phyloP scores from a whole-genome alignment of 768 basidiomycete genomes.

The Lentinus tigrinus region DNA sequence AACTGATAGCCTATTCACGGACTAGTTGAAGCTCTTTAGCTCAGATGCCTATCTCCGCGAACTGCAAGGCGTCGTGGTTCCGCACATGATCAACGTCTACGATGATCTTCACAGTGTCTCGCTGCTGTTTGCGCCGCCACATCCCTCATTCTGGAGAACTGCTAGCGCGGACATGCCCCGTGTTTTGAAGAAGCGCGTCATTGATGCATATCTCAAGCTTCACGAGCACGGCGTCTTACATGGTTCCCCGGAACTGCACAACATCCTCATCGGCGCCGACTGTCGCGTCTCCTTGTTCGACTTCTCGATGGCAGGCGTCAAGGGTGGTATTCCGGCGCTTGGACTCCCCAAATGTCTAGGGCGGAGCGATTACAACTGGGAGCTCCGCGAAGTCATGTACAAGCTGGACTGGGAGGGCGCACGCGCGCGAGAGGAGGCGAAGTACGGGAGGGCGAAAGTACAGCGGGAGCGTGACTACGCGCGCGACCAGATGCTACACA shows the following conservation, averaged over 20 bases:
- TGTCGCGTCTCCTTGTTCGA: conserved; percentile 50
- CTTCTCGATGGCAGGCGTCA: conserved; percentile 44
- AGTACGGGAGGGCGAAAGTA: conserved; percentile 30
- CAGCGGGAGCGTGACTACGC: conserved; percentile 28
- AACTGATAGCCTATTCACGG: background rate
- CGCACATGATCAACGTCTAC: conserved; percentile 51
- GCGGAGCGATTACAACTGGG: conserved; percentile 42
- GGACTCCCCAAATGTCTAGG: conserved; percentile 35
- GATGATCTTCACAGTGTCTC: conserved; percentile 37
- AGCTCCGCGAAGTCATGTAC: conserved; percentile 57
- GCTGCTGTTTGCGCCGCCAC: conserved; percentile 54
- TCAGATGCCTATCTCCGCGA: conserved; percentile 42
- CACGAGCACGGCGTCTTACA: conserved; percentile 34
- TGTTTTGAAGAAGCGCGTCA: conserved; percentile 49
- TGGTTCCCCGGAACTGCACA: conserved; percentile 27
- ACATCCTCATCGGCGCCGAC: conserved; percentile 25
- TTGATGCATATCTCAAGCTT: conserved; percentile 48
- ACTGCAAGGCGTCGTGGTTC: conserved; percentile 54
- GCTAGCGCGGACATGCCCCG: conserved; percentile 57
- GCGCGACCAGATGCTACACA: conserved; percentile 18
- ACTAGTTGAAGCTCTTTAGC: conserved; percentile 53
- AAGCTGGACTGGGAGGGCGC: conserved; percentile 47
- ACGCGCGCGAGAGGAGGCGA: conserved; percentile 35
- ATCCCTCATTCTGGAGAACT: conserved; percentile 60
- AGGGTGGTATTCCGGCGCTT: conserved; percentile 30